These are phyloP conservation scores for Eimeria tenella DNA, from an alignment of 169 alveolate species.

Conservation along the genomic window DNA sequence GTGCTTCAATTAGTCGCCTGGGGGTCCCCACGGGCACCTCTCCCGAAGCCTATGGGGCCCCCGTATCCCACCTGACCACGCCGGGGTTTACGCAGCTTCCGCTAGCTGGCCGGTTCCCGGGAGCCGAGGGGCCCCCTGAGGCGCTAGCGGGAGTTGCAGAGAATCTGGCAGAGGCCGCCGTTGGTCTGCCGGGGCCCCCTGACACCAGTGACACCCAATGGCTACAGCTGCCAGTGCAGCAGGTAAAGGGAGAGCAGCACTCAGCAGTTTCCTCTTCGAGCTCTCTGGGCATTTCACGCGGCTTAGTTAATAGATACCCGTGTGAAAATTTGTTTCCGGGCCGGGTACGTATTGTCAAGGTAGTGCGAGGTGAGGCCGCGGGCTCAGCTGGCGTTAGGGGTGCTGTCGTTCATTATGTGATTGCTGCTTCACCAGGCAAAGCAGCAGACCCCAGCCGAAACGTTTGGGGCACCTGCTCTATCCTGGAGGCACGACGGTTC, in stretches of 20 bases:
- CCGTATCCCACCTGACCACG: background rate
- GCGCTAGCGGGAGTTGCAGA: too few relatives aligned
- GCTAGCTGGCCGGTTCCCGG: too few relatives aligned
- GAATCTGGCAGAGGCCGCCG: too few relatives aligned
- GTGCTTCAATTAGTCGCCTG: background rate
- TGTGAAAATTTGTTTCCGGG: conserved; percentile 46
- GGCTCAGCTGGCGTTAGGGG: conserved; percentile 30
- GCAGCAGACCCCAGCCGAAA: conserved; percentile 54
- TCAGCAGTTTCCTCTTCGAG: background rate
- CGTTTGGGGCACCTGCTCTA: conserved; percentile 44
- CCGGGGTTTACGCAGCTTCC: too few relatives aligned
- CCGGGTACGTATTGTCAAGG: background rate
- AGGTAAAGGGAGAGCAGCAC: background rate
- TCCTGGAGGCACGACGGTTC: conserved; percentile 46
- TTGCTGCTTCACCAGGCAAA: conserved; percentile 28
- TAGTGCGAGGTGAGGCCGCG: conserved; percentile 38
- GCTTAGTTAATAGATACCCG: conserved; percentile 17
- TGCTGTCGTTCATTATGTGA: conserved; percentile 40
- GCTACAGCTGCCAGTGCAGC: background rate
- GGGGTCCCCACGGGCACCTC: background rate
- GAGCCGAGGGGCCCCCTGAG: too few relatives aligned
- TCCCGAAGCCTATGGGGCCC: background rate
- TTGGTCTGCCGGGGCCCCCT: too few relatives aligned
- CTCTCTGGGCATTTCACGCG: background rate
- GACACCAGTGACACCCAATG: too few relatives aligned